Evolutionary conservation across 805 yeast genomes (phyloP).

Genomic region (Starmerella apis): DNA sequence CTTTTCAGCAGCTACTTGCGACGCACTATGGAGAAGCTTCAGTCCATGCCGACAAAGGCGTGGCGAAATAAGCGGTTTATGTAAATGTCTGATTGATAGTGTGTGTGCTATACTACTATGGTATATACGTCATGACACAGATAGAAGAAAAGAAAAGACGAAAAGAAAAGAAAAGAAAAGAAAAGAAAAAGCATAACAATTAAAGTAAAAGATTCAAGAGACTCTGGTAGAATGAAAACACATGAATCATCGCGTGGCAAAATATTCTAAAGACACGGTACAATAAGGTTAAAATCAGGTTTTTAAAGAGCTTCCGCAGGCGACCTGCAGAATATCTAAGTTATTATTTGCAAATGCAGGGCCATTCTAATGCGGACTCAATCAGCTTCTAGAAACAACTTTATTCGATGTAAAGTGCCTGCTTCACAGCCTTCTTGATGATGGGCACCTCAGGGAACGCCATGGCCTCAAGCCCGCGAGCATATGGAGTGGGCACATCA

Average conservation of each 20-base stretch:
- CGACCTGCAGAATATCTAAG: conserved; percentile 4
- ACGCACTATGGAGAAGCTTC: conserved; percentile 51
- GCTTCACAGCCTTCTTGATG: conserved; percentile 59
- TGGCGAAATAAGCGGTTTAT: conserved; percentile 40
- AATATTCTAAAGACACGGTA: too few species aligned
- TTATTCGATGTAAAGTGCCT: conserved; percentile 34
- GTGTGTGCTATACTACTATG: too few species aligned
- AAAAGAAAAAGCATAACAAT: too few species aligned
- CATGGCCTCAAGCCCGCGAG: conserved; percentile 88
- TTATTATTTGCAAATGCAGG: conserved; percentile 4
- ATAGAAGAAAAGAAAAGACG: too few species aligned
- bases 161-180: too few species aligned
- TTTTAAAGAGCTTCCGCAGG: neutral
- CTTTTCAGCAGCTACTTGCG: conserved; percentile 59
- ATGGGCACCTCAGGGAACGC: conserved; percentile 97
- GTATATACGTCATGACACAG: too few species aligned
- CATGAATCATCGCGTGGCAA: too few species aligned
- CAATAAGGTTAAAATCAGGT: too few species aligned
- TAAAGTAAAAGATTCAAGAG: too few species aligned
- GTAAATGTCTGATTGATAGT: neutral
- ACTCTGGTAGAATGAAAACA: too few species aligned
- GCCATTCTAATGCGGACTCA: neutral
- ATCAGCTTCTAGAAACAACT: conserved; percentile 4
- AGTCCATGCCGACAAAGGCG: conserved; percentile 57
- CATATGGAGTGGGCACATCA: conserved; percentile 99